These are phyloP conservation scores for Magnolia sinica DNA, from an alignment of 164 flowering plant species.

Conservation along the genomic window DNA sequence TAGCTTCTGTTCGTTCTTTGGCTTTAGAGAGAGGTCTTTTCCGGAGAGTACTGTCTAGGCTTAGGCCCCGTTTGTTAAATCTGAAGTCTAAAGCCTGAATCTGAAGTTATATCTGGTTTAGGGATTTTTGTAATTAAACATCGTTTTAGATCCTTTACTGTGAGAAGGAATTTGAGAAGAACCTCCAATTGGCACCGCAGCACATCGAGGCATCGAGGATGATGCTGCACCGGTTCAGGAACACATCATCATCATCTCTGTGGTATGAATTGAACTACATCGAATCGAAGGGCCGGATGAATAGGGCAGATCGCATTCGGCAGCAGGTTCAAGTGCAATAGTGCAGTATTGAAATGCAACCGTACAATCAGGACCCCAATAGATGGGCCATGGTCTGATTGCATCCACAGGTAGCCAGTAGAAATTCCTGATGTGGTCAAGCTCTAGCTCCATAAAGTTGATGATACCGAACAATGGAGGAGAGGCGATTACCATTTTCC, in stretches of 20 bases:
- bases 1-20: neutral
- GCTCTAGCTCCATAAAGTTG: neutral
- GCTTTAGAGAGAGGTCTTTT: neutral
- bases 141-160: no score
- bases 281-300: slow-evolving; percentile 35
- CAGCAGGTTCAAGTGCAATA: slow-evolving; percentile 37
- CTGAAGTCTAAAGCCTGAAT: no score
- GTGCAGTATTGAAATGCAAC: slow-evolving; percentile 30
- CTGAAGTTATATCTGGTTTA: neutral
- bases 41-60: neutral
- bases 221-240: slow-evolving; percentile 39
- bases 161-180: neutral
- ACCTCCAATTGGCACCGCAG: slow-evolving; percentile 20
- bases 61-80: no score
- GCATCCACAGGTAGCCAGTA: slow-evolving; percentile 14
- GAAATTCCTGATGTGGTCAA: slow-evolving; percentile 12
- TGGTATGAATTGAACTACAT: slow-evolving; percentile 40
- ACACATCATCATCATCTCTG: slow-evolving; percentile 35
- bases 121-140: neutral
- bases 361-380: neutral
- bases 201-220: slow-evolving; percentile 39
- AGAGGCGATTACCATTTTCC: no score
- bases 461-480: no score
- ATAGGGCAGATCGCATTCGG: slow-evolving; percentile 29
- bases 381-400: slow-evolving; percentile 22